Evolutionary conservation across 2,329 filamentous ascomycete species (phyloP).

Genomic region (Botrytis aclada): DNA sequence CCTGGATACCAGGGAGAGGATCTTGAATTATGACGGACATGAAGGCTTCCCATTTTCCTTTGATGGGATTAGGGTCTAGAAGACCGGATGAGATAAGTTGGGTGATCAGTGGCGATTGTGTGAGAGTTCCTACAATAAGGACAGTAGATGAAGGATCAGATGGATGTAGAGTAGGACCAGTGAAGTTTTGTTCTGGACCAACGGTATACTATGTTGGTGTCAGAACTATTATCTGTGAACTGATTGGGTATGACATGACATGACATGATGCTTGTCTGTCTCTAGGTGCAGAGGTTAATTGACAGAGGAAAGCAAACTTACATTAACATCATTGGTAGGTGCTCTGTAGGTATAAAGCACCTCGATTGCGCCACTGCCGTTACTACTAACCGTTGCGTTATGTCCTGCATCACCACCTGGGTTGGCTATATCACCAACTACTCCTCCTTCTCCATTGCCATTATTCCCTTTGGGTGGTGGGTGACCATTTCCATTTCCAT

Average conservation of each 20-base stretch:
- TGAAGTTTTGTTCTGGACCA: slow-evolving; percentile 43
- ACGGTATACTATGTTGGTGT: slow-evolving; percentile 42
- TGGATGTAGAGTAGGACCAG: slow-evolving; percentile 43
- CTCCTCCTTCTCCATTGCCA: slow-evolving; percentile 12
- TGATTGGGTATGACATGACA: background rate
- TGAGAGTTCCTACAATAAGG: slow-evolving; percentile 68
- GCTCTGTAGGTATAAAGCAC: slow-evolving; percentile 34
- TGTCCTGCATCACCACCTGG: slow-evolving; percentile 20
- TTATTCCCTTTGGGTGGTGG: background rate
- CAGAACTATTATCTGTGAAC: background rate
- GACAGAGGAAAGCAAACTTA: slow-evolving; percentile 22
- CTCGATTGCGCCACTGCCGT: slow-evolving; percentile 22
- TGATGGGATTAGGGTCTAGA: slow-evolving; percentile 54
- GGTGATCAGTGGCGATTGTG: slow-evolving; percentile 61
- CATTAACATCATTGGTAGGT: slow-evolving; percentile 31
- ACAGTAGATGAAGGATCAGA: slow-evolving; percentile 45
- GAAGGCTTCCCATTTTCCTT: slow-evolving; percentile 69
- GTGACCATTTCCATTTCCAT: background rate
- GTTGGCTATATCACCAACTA: slow-evolving; percentile 11
- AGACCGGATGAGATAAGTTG: slow-evolving; percentile 52
- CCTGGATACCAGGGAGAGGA: slow-evolving; percentile 53
- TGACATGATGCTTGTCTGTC: background rate
- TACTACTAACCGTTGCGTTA: slow-evolving; percentile 20
- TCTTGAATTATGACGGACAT: slow-evolving; percentile 55
- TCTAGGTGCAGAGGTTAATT: background rate